These are phyloP conservation scores for Sporormia fimetaria DNA, from an alignment of 495 filamentous ascomycete genomes.

Conservation along the genomic window DNA sequence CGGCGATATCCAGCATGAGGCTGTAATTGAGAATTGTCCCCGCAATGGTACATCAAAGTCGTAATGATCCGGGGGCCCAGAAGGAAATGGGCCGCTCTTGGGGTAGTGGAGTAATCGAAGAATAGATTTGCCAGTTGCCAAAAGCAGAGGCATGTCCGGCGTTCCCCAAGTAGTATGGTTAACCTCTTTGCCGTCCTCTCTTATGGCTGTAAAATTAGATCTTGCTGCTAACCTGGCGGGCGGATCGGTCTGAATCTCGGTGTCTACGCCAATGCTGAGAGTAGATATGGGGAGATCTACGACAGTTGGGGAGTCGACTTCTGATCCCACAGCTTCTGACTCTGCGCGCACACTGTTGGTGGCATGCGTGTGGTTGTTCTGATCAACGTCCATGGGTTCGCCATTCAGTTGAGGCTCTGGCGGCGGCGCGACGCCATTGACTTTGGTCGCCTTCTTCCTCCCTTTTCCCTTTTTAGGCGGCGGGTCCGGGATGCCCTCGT, in stretches of 20 bases:
- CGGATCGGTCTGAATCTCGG: constrained; percentile 20
- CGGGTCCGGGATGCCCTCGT: constrained; percentile 15
- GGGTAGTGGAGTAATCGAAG: constrained; percentile 6
- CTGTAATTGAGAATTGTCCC: constrained; percentile 16
- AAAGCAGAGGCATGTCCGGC: constrained; percentile 3
- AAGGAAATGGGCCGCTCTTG: not conserved
- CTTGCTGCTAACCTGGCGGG: constrained; percentile 10
- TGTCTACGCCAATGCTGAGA: constrained; percentile 21
- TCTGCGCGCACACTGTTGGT: constrained; percentile 20
- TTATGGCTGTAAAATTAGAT: constrained; percentile 3
- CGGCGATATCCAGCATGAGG: constrained; percentile 14
- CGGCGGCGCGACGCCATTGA: constrained; percentile 21
- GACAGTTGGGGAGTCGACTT: constrained; percentile 25
- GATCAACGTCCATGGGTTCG: constrained; percentile 32
- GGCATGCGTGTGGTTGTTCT: constrained; percentile 16
- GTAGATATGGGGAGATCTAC: constrained; percentile 24
- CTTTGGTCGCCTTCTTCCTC: constrained; percentile 16
- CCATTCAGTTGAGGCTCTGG: constrained; percentile 24
- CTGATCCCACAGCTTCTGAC: constrained; percentile 22
- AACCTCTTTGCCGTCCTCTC: constrained; percentile 3
- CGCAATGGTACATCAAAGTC: not conserved
- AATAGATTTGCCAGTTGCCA: constrained; percentile 18
- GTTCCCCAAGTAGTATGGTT: constrained; percentile 17
- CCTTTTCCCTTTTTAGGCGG: constrained; percentile 22
- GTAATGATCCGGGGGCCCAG: too few species aligned